Conservation (phyloP, 805 yeast genomes). For the Sugiyamaella americana region DNA sequence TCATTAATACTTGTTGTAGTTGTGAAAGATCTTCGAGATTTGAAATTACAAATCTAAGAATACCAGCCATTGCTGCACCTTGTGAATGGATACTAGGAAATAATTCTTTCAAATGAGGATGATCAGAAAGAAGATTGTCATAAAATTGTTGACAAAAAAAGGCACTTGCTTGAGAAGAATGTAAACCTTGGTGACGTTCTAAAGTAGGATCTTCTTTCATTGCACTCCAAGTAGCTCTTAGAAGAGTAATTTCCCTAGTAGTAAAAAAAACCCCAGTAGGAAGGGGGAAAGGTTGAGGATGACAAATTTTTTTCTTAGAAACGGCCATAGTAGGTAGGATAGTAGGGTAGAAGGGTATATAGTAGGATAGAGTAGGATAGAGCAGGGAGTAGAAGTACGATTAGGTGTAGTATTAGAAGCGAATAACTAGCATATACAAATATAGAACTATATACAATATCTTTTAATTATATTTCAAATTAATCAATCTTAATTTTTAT, state of each 20-base stretch:
- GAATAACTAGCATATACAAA: too few relatives aligned
- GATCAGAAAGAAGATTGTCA: constrained; percentile 56
- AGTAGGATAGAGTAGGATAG: too few relatives aligned
- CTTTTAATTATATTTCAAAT: too few relatives aligned
- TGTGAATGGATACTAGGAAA: constrained; percentile 76
- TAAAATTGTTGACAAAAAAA: constrained; percentile 73
- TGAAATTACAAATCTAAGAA: constrained; percentile 58
- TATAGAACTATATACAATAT: too few relatives aligned
- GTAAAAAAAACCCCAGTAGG: not conserved
- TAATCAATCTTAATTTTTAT: too few relatives aligned
- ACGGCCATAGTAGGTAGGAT: too few relatives aligned
- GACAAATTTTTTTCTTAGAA: too few relatives aligned
- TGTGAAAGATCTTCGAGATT: constrained; percentile 53
- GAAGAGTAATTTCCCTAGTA: not conserved
- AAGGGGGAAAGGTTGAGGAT: too few relatives aligned
- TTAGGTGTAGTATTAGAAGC: too few relatives aligned
- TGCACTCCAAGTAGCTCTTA: not conserved
- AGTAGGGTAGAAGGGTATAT: too few relatives aligned
- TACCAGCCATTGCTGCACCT: constrained; percentile 75
- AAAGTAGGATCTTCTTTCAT: not conserved
- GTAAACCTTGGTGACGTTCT: not conserved
- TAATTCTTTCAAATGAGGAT: constrained; percentile 52
- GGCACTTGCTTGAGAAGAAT: constrained; percentile 37
- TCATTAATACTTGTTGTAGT: constrained; percentile 53
- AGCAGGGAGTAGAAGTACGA: too few relatives aligned